Conservation (phyloP, 2,329 filamentous ascomycete genomes). For the Alternaria arborescens region DNA sequence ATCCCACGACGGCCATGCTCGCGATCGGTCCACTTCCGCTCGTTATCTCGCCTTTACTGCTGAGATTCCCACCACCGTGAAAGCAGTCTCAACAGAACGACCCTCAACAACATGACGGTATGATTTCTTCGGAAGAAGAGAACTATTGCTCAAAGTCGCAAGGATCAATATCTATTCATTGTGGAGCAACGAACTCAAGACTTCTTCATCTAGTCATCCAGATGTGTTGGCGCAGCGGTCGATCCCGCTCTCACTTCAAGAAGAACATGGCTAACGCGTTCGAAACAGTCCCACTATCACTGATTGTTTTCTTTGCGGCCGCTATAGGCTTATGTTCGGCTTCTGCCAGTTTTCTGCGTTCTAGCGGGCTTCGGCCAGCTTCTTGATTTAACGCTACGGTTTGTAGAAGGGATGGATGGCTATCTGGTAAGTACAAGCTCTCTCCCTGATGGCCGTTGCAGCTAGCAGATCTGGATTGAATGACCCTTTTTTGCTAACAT, state of each 20-base stretch:
- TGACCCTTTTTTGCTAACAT: neutral
- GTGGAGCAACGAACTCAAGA: neutral
- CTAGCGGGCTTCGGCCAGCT: neutral
- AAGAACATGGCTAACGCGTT: constrained; percentile 1
- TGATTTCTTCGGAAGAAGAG: neutral
- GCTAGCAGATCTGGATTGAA: neutral
- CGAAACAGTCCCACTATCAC: neutral
- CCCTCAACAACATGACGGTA: neutral
- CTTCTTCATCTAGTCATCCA: constrained; percentile 9
- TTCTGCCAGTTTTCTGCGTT: neutral
- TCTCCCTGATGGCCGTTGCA: neutral
- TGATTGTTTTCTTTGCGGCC: neutral
- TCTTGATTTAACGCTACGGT: neutral
- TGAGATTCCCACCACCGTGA: neutral
- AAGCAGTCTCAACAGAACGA: neutral
- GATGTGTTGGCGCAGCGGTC: constrained; percentile 4
- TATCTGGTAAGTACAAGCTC: neutral
- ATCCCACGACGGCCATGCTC: neutral
- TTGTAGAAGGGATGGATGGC: neutral
- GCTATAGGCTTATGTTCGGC: neutral
- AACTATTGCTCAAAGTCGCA: too few relatives aligned
- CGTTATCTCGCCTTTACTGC: neutral
- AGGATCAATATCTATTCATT: neutral
- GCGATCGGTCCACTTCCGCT: neutral
- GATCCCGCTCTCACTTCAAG: neutral